Percentiles rank a stretch among this genome's conserved stretches.
Evolutionary conservation across 768 basidiomycete species (phyloP).

Genomic region (Boletus rubropictus): DNA sequence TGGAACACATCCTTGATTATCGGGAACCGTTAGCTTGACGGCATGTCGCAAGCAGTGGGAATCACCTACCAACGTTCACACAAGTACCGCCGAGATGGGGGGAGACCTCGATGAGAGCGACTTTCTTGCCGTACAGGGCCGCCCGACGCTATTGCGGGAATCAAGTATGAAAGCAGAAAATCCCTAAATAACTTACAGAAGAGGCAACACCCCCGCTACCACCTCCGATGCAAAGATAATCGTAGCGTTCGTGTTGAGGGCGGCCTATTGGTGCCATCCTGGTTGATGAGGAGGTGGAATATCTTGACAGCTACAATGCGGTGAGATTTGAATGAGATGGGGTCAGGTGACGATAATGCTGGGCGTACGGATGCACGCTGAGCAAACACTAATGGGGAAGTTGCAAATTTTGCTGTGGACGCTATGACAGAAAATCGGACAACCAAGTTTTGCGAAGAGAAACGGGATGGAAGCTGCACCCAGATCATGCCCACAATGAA

Average conservation of each 20-base stretch:
- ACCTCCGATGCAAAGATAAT: slow-evolving; percentile 85
- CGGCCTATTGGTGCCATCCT: slow-evolving; percentile 70
- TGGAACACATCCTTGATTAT: slow-evolving; percentile 78
- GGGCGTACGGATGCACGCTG: slow-evolving; percentile 12
- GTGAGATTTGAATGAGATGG: not conserved
- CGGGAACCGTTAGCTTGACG: slow-evolving; percentile 2
- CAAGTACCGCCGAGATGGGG: slow-evolving; percentile 87
- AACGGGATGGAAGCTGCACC: not conserved
- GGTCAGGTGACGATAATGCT: slow-evolving; percentile 3
- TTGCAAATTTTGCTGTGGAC: slow-evolving; percentile 12
- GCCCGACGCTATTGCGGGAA: slow-evolving; percentile 68
- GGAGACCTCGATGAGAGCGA: slow-evolving; percentile 79
- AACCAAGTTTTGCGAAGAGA: slow-evolving; percentile 9
- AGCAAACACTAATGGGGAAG: slow-evolving; percentile 2
- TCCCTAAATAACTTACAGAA: slow-evolving; percentile 48
- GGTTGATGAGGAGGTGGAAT: slow-evolving; percentile 35
- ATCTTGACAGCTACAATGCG: slow-evolving; percentile 40
- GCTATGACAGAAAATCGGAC: slow-evolving; percentile 3
- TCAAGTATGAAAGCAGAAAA: not conserved
- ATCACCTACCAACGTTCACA: slow-evolving; percentile 85
- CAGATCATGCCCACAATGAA: slow-evolving; percentile 9
- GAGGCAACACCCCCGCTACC: slow-evolving; percentile 91
- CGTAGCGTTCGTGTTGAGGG: slow-evolving; percentile 63
- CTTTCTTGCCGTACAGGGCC: slow-evolving; percentile 86
- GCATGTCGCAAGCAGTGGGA: not conserved